A percentile compares a stretch with the other conserved stretches of the same genome.
Evolutionary conservation across 768 basidiomycete genomes (phyloP).

Genomic region (Psilocybe subaeruginosa): DNA sequence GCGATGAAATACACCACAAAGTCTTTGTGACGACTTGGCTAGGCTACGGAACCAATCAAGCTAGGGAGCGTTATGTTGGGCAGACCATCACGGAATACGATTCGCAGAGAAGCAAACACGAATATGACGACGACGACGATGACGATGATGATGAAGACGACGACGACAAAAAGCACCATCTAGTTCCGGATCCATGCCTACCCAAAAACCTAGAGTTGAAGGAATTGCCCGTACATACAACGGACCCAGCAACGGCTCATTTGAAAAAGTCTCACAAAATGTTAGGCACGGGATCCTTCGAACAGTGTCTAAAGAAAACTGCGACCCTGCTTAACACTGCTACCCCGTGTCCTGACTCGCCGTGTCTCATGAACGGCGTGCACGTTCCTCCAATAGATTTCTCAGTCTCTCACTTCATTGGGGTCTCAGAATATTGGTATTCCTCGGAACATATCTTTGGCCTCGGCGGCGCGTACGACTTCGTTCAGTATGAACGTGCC

Average conservation of each 20-base stretch:
- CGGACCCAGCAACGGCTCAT: constrained; percentile 41
- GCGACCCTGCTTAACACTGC: constrained; percentile 83
- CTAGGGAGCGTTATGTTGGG: constrained; percentile 90
- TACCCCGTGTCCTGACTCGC: constrained; percentile 78
- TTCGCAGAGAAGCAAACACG: constrained; percentile 23
- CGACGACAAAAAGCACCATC: constrained; percentile 21
- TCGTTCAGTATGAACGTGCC: constrained; percentile 93
- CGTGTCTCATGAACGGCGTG: constrained; percentile 94
- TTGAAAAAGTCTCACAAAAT: constrained; percentile 60
- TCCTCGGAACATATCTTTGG: constrained; percentile 97
- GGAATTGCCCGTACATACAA: constrained; percentile 54
- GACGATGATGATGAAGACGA: constrained; percentile 26
- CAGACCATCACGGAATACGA: constrained; percentile 64
- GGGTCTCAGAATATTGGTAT: constrained; percentile 99
- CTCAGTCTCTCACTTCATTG: constrained; percentile 90
- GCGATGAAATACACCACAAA: constrained; percentile 85
- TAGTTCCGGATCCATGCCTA: constrained; percentile 87
- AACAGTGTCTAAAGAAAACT: constrained; percentile 74
- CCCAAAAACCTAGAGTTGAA: constrained; percentile 71
- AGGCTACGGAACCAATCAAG: constrained; percentile 97
- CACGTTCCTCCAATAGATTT: constrained; percentile 96
- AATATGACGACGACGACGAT: constrained; percentile 19
- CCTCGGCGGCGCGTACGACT: constrained; percentile 93
- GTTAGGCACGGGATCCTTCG: constrained; percentile 89
- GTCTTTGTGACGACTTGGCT: constrained; percentile 99